A percentile compares a stretch with the other conserved stretches of the same genome.
Conservation (phyloP, 768 basidiomycete genomes). For the Lentinula aciculospora region DNA sequence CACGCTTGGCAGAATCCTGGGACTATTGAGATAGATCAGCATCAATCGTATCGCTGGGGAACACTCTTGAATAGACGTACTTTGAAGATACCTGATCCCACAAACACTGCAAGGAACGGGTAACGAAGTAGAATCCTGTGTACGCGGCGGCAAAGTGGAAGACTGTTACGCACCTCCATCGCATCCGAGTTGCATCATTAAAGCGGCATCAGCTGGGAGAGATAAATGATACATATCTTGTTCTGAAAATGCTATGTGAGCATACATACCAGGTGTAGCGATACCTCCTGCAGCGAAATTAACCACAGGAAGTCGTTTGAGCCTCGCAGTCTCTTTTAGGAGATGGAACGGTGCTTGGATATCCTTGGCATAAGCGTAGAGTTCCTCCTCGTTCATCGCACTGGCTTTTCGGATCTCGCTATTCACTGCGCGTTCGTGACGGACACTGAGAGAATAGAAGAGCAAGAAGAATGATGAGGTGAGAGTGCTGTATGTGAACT, state of each 20-base stretch:
- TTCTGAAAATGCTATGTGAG: background rate
- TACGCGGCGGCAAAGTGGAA: too few relatives aligned
- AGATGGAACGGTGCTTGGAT: conserved; percentile 92
- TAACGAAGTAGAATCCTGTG: background rate
- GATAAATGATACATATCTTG: conserved; percentile 4
- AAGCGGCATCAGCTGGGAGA: conserved; percentile 78
- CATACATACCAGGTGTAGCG: conserved; percentile 72
- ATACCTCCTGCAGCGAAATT: conserved; percentile 96
- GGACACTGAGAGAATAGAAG: conserved; percentile 38
- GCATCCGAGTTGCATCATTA: conserved; percentile 99
- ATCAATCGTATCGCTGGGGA: background rate
- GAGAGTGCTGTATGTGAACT: background rate
- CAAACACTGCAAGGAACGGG: conserved; percentile 61
- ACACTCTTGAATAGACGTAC: conserved; percentile 36
- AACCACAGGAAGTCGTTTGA: conserved; percentile 91
- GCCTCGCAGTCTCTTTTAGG: conserved; percentile 90
- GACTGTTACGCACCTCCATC: conserved; percentile 67
- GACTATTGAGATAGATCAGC: conserved; percentile 42
- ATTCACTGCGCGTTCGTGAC: conserved; percentile 82
- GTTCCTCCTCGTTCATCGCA: conserved; percentile 91
- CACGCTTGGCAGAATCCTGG: conserved; percentile 89
- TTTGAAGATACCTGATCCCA: conserved; percentile 96
- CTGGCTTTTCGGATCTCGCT: conserved; percentile 81
- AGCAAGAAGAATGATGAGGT: background rate
- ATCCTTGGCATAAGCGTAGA: conserved; percentile 90